Conservation (phyloP, 2,329 filamentous ascomycete genomes). For the Microcera coccophila region DNA sequence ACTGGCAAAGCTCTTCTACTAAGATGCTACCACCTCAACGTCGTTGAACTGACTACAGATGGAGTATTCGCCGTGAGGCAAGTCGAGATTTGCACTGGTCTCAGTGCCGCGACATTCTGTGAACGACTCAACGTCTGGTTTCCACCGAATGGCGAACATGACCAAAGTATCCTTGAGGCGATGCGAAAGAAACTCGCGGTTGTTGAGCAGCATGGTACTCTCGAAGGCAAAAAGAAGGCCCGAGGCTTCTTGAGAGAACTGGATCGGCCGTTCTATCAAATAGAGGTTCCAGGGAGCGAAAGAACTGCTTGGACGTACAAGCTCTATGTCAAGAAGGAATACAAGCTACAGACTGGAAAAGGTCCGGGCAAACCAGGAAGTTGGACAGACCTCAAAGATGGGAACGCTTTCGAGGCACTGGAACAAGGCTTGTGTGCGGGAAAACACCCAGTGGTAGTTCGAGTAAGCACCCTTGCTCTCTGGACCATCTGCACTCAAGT, state of each 20-base stretch:
- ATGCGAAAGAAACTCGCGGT: conserved; percentile 8
- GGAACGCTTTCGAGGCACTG: conserved; percentile 8
- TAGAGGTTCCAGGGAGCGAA: conserved; percentile 5
- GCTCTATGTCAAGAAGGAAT: conserved; percentile 8
- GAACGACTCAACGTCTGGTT: conserved; percentile 18
- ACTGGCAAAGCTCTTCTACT: conserved; percentile 14
- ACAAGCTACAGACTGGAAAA: conserved; percentile 10
- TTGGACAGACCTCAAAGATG: conserved; percentile 15
- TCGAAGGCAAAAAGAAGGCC: conserved; percentile 8
- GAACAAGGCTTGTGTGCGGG: conserved; percentile 6
- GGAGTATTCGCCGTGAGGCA: conserved; percentile 14
- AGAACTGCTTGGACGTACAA: conserved; percentile 16
- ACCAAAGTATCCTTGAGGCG: conserved; percentile 4
- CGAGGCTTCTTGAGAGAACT: conserved; percentile 3
- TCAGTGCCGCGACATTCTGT: conserved; percentile 6
- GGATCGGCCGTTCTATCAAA: not conserved
- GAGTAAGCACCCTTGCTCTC: no score
- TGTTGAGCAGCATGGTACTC: not conserved
- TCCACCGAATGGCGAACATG: conserved; percentile 11
- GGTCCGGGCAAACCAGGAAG: conserved; percentile 8
- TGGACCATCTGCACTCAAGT: no score
- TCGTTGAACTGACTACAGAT: conserved; percentile 16
- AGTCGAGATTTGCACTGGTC: conserved; percentile 8
- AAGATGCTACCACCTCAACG: conserved; percentile 13
- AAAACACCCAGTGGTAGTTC: conserved; percentile 15